Evolutionary conservation across 108 stramenopile species (phyloP).

Genomic region (Conticribra guillardii): DNA sequence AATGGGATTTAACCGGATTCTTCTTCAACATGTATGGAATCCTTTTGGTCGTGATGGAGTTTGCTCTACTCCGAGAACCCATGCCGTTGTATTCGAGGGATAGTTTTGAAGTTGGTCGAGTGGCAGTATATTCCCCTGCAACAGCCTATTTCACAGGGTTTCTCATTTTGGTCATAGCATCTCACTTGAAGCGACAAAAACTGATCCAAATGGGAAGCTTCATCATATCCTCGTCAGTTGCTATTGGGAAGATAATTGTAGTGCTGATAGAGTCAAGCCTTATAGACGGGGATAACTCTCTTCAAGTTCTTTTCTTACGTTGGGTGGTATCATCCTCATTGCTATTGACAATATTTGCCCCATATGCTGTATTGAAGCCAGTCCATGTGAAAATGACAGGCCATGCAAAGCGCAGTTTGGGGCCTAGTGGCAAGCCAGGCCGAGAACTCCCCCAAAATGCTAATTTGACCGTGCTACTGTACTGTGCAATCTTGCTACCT

Average conservation of each 20-base stretch:
- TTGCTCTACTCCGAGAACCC: slow-evolving; percentile 59
- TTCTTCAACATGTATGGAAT: slow-evolving; percentile 55
- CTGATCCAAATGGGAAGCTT: slow-evolving; percentile 43
- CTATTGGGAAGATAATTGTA: slow-evolving; percentile 63
- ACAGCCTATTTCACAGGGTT: slow-evolving; percentile 58
- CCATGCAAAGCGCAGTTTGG: slow-evolving; percentile 26
- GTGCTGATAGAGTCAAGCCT: slow-evolving; percentile 61
- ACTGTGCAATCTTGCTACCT: slow-evolving; percentile 63
- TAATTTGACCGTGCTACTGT: slow-evolving; percentile 40
- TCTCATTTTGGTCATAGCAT: slow-evolving; percentile 32
- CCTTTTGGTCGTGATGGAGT: slow-evolving; percentile 53
- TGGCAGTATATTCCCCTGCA: slow-evolving; percentile 62
- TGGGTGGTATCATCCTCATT: slow-evolving; percentile 48
- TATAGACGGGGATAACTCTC: slow-evolving; percentile 29
- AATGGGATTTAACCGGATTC: slow-evolving; percentile 63
- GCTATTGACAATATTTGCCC: slow-evolving; percentile 54
- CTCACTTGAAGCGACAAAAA: slow-evolving; percentile 46
- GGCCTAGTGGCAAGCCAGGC: slow-evolving; percentile 45
- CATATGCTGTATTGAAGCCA: slow-evolving; percentile 55
- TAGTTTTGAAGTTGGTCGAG: slow-evolving; percentile 55
- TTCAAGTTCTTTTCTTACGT: slow-evolving; percentile 49
- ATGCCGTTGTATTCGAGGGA: slow-evolving; percentile 60
- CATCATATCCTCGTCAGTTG: slow-evolving; percentile 46
- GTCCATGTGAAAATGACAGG: slow-evolving; percentile 54
- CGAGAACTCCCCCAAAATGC: slow-evolving; percentile 44